Conservation (phyloP, 2,329 filamentous ascomycete species). For the Metarhizium brunneum region DNA sequence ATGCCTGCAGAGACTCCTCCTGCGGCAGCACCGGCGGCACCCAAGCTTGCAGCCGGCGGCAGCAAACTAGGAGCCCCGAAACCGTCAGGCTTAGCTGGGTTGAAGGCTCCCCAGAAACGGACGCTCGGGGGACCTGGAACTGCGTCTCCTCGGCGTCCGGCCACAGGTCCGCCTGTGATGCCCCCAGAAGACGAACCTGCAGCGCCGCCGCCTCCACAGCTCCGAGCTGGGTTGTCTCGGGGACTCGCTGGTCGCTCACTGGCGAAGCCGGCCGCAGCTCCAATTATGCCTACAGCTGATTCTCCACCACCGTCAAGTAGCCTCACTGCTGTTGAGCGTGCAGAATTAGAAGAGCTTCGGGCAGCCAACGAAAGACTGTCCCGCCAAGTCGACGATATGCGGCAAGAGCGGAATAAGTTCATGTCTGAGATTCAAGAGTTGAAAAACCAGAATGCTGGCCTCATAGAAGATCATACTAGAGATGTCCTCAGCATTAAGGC, state of each 20-base stretch:
- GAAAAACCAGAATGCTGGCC: constrained; percentile 90
- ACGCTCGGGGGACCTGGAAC: constrained; percentile 37
- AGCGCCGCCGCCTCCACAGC: constrained; percentile 49
- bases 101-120: constrained; percentile 53
- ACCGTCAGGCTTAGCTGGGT: constrained; percentile 39
- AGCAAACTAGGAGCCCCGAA: constrained; percentile 50
- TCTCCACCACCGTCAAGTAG: constrained; percentile 55
- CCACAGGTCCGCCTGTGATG: constrained; percentile 36
- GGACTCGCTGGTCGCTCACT: constrained; percentile 82
- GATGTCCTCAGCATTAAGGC: constrained; percentile 96
- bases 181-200: constrained; percentile 49
- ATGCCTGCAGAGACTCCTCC: constrained; percentile 40
- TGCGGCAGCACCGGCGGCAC: constrained; percentile 48
- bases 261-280: constrained; percentile 56
- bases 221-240: constrained; percentile 59
- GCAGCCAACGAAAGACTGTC: constrained; percentile 71
- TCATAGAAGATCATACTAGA: constrained; percentile 94
- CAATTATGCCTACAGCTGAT: constrained; percentile 38
- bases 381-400: constrained; percentile 68
- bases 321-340: constrained; percentile 69
- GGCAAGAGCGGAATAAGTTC: constrained; percentile 72
- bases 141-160: constrained; percentile 45
- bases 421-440: constrained; percentile 85
- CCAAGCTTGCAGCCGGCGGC: constrained; percentile 34
- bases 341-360: constrained; percentile 86